A percentile compares a stretch with the other conserved stretches of the same genome.
phyloP scores from a whole-genome alignment of 306 rosid genomes.

The Sicyos baderoa region DNA sequence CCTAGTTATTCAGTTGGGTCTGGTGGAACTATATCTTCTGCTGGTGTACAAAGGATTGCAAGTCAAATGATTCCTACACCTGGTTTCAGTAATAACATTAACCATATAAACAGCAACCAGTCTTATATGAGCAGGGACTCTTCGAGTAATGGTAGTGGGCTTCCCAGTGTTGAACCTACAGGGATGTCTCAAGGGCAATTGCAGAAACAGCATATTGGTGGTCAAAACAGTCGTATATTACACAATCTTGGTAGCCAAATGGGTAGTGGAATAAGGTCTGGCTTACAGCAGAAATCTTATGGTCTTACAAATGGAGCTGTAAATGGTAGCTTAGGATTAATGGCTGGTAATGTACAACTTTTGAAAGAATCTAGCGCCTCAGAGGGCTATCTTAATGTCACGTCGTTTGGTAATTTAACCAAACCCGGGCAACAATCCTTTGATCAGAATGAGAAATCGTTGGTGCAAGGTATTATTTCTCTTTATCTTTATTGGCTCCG shows the following conservation, averaged over 20 bases:
- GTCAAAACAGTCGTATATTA: slow-evolving; percentile 63
- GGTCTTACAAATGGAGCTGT: slow-evolving; percentile 68
- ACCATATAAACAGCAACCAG: slow-evolving; percentile 27
- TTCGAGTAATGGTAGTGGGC: slow-evolving; percentile 48
- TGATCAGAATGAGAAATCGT: slow-evolving; percentile 55
- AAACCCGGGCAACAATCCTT: slow-evolving; percentile 59
- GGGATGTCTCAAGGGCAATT: slow-evolving; percentile 55
- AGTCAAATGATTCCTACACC: slow-evolving; percentile 99
- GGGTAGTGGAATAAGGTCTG: slow-evolving; percentile 69
- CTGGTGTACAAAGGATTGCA: slow-evolving; percentile 51
- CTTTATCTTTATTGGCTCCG: background rate
- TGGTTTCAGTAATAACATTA: slow-evolving; percentile 52
- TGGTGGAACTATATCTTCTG: slow-evolving; percentile 59
- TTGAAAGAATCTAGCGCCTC: slow-evolving; percentile 55
- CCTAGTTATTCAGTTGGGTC: slow-evolving; percentile 51
- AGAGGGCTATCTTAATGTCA: slow-evolving; percentile 45
- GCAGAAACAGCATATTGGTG: slow-evolving; percentile 63
- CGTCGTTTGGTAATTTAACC: slow-evolving; percentile 51
- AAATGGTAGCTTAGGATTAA: slow-evolving; percentile 62
- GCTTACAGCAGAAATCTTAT: slow-evolving; percentile 64
- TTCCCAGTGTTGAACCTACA: slow-evolving; percentile 58
- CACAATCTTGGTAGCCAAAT: slow-evolving; percentile 66
- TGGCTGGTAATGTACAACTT: slow-evolving; percentile 51
- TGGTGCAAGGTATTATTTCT: slow-evolving; percentile 49
- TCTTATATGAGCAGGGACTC: slow-evolving; percentile 58